phyloP scores from a whole-genome alignment of 148 eudicot genomes.

The Camellia sinensis region DNA sequence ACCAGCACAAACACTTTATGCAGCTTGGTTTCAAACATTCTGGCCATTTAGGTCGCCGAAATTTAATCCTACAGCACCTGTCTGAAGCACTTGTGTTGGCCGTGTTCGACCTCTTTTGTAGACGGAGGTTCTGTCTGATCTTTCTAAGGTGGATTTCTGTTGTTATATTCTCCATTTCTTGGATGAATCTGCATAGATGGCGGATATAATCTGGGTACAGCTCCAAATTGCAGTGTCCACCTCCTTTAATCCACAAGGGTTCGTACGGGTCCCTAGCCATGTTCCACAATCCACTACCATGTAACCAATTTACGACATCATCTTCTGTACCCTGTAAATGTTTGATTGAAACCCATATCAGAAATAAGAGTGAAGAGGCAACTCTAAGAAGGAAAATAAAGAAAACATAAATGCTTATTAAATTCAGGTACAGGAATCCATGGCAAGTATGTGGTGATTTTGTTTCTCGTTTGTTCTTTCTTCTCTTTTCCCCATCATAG shows the following conservation, averaged over 20 bases:
- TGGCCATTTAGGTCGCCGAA: slow-evolving; percentile 40
- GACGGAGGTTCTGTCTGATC: slow-evolving; percentile 49
- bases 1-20: slow-evolving; percentile 31
- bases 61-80: slow-evolving; percentile 45
- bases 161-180: slow-evolving; percentile 85
- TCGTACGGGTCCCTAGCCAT: slow-evolving; percentile 84
- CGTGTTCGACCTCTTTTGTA: slow-evolving; percentile 31
- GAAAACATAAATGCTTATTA: neutral
- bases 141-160: slow-evolving; percentile 65
- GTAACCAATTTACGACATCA: slow-evolving; percentile 90
- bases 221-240: slow-evolving; percentile 97
- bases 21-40: slow-evolving; percentile 30
- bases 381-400: neutral
- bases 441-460: neutral
- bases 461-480: neutral
- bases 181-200: slow-evolving; percentile 77
- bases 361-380: neutral
- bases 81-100: slow-evolving; percentile 14
- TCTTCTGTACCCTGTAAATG: slow-evolving; percentile 87
- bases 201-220: slow-evolving; percentile 95
- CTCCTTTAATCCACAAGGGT: slow-evolving; percentile 98
- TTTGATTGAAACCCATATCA: neutral
- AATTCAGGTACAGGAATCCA: neutral
- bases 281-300: slow-evolving; percentile 87
- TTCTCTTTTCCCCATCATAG: neutral